Percentiles rank a stretch among this genome's conserved stretches.
phyloP scores from a whole-genome alignment of 306 rosid species.

The Vicia villosa region DNA sequence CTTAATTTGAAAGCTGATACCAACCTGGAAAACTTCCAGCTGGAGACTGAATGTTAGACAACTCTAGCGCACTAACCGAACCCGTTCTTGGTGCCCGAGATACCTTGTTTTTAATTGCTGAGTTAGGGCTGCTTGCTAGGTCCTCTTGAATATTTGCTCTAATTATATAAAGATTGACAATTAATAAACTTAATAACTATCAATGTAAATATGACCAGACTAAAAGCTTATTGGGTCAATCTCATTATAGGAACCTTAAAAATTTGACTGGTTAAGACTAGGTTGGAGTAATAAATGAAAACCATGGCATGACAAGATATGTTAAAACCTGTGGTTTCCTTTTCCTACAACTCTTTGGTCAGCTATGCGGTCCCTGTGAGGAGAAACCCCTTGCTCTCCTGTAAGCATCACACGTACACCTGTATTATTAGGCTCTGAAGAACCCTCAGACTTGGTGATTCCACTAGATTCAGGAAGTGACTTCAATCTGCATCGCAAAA shows the following conservation, averaged over 20 bases:
- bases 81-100: conserved; percentile 80
- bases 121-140: conserved; percentile 48
- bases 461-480: conserved; percentile 64
- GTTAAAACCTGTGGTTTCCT: conserved; percentile 68
- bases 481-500: conserved; percentile 60
- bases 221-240: conserved; percentile 3
- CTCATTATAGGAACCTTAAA: conserved; percentile 12
- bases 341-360: conserved; percentile 63
- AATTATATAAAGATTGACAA: conserved; percentile 40
- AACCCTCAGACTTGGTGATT: conserved; percentile 61
- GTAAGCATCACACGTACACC: conserved; percentile 47
- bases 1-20: conserved; percentile 51
- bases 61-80: conserved; percentile 65
- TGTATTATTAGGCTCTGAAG: conserved; percentile 62
- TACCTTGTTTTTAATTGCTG: conserved; percentile 62
- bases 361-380: conserved; percentile 58
- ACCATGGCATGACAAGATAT: conserved; percentile 23
- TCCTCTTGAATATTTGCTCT: conserved; percentile 74
- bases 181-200: conserved; percentile 36
- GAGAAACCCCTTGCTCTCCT: conserved; percentile 55
- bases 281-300: conserved; percentile 19
- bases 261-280: conserved; percentile 27
- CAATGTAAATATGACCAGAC: conserved; percentile 29
- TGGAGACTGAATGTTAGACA: conserved; percentile 53
- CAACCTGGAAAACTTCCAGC: conserved; percentile 60